A percentile compares a stretch with the other conserved stretches of the same genome.
Conservation (phyloP, 345 rosid species). For the Noccaea caerulescens region DNA sequence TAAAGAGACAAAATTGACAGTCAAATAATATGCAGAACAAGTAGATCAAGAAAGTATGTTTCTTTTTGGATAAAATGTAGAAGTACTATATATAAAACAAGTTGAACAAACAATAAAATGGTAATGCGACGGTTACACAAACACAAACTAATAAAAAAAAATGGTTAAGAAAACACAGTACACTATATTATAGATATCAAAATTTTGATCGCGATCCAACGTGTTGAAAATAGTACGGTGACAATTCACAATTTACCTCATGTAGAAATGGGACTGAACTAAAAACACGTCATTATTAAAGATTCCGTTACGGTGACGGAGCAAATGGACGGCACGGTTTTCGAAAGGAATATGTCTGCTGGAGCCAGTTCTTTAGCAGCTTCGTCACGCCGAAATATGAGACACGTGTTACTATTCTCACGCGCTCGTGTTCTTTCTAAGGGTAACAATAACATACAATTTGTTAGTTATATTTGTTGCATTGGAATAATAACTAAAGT, state of each 20-base stretch:
- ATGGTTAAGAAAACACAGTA: no score
- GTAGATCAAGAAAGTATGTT: not conserved
- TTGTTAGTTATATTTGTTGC: no score
- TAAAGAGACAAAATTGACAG: not conserved
- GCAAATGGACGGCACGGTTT: constrained; percentile 28
- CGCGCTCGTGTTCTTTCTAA: constrained; percentile 34
- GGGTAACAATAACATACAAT: not conserved
- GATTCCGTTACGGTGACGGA: constrained; percentile 40
- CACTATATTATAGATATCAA: not conserved
- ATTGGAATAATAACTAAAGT: no score
- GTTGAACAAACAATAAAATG: not conserved
- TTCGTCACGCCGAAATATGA: constrained; percentile 32
- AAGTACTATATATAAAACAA: no score
- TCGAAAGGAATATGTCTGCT: constrained; percentile 25
- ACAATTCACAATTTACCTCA: constrained; percentile 17
- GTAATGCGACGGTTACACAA: not conserved
- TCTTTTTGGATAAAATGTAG: no score
- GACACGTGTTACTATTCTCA: constrained; percentile 43
- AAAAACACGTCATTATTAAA: not conserved
- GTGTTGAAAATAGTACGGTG: constrained; percentile 8
- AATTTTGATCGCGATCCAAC: constrained; percentile 15
- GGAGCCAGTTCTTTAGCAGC: constrained; percentile 34
- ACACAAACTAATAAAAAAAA: not conserved
- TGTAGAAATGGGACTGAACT: constrained; percentile 1
- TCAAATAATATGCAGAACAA: not conserved